Conservation (phyloP, 768 basidiomycete species). For the Termitomyces sp. region DNA sequence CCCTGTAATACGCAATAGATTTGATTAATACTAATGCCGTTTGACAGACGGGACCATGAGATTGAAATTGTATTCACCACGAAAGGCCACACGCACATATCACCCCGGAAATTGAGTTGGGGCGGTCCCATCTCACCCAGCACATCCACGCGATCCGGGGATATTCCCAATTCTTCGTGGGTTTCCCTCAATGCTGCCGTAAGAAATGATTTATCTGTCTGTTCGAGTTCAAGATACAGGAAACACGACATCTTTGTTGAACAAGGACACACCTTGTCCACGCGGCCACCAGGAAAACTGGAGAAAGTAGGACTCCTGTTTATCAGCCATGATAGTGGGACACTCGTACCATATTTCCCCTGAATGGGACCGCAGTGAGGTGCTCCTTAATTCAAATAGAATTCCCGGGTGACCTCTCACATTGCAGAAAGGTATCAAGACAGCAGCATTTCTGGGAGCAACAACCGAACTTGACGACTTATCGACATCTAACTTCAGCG, state of each 20-base stretch:
- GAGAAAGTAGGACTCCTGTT: neutral
- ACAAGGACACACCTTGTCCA: slow-evolving; percentile 52
- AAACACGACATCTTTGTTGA: slow-evolving; percentile 1
- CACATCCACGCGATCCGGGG: slow-evolving; percentile 58
- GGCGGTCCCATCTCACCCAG: slow-evolving; percentile 66
- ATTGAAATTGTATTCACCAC: slow-evolving; percentile 49
- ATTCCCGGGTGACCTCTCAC: slow-evolving; percentile 65
- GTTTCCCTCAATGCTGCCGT: slow-evolving; percentile 71
- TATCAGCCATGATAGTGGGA: neutral
- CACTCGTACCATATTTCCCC: slow-evolving; percentile 74
- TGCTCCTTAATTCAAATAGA: slow-evolving; percentile 68
- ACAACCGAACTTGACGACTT: neutral
- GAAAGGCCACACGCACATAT: slow-evolving; percentile 71
- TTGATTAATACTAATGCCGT: slow-evolving; percentile 10
- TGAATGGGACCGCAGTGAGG: slow-evolving; percentile 63
- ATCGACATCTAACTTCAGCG: slow-evolving; percentile 10
- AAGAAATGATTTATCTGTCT: slow-evolving; percentile 54
- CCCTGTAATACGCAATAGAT: slow-evolving; percentile 28
- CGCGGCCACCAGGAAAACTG: slow-evolving; percentile 76
- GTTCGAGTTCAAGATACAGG: slow-evolving; percentile 5
- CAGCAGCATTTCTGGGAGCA: slow-evolving; percentile 51
- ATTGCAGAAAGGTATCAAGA: slow-evolving; percentile 78
- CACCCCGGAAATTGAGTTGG: slow-evolving; percentile 53
- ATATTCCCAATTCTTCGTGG: slow-evolving; percentile 69
- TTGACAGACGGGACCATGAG: neutral